These are phyloP conservation scores for Argentina anserina DNA, from an alignment of 306 rosid species.

Conservation along the genomic window DNA sequence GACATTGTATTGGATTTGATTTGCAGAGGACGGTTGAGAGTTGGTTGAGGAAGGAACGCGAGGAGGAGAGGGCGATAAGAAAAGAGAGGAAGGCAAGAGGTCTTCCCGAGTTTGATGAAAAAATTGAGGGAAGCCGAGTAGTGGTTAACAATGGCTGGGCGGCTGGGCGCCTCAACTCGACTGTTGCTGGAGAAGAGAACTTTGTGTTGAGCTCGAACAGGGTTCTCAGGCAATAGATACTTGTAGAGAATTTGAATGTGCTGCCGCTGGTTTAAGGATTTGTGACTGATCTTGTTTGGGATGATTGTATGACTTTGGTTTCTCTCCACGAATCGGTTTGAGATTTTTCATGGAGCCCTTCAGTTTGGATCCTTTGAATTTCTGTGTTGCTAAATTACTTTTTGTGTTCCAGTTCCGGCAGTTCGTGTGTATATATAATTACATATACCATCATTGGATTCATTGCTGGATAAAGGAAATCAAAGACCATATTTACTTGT, in stretches of 20 bases:
- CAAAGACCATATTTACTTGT: neutral
- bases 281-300: neutral
- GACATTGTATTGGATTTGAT: constrained; percentile 14
- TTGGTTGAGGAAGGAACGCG: constrained; percentile 90
- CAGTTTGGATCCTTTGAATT: too few species aligned
- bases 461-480: neutral
- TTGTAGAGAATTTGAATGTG: neutral
- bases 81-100: constrained; percentile 70
- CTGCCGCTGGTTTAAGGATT: neutral
- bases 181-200: constrained; percentile 87
- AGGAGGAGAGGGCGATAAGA: constrained; percentile 64
- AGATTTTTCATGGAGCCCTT: too few species aligned
- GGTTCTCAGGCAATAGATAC: constrained; percentile 59
- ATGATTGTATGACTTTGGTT: neutral
- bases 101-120: constrained; percentile 58
- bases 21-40: constrained; percentile 84
- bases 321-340: too few species aligned
- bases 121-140: constrained; percentile 52
- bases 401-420: too few species aligned
- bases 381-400: too few species aligned
- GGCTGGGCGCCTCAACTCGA: constrained; percentile 76
- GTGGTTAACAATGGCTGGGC: constrained; percentile 86
- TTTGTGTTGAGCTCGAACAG: constrained; percentile 73
- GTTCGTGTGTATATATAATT: neutral
- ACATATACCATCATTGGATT: neutral